Evolutionary conservation across 257 asterid species (phyloP), one percentile per base, ranked within the genome.

Genomic region (Echium plantagineum): DNA sequence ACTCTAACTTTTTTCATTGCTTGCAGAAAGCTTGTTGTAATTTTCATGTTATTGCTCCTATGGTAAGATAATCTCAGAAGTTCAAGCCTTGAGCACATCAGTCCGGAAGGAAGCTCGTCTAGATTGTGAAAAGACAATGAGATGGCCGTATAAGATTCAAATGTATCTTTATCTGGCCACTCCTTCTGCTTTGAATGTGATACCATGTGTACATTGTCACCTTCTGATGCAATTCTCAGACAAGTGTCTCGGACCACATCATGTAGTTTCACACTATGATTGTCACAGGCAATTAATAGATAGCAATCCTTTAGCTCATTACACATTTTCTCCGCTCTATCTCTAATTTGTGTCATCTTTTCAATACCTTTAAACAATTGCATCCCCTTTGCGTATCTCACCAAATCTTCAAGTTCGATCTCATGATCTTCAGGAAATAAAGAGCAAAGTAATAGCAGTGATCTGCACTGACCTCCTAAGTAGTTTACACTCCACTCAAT

Each of bases 181-280:
- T 63, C 55, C 51, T 3, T 55, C 21, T 21, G 15, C 10, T 26
- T 24, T 13, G 10, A 7, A 22, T 64, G 31, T 6, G 19, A 15
- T 6, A 38, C 52, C 61, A 64, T 15, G 17, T 0, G 55, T 35
- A 5, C 61, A 18, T 32, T 26, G 0, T 35, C 46, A 35, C 46
- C 46, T 35, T 35, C 9, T 0, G 46, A 35, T 8, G 62, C 61
- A 55, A 64, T 55, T 15, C 1, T 2, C 51, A 64, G 56, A 58
- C 68, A 55, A 21, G 24, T 35, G 21, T 64, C 68, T 5, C 68
- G 13, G 7, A 65, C 51, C 26, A 65, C 63, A 65, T n/a, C n/a
- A n/a, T n/a, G n/a, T n/a, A n/a, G n/a, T n/a, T n/a, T n/a, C n/a
- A 62, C 66, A 12, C 13, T 4, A 19, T 65, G 31, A 5, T 47